Evolutionary conservation across 2,329 filamentous ascomycete species (phyloP).

Genomic region (Trichoderma citrinoviride): DNA sequence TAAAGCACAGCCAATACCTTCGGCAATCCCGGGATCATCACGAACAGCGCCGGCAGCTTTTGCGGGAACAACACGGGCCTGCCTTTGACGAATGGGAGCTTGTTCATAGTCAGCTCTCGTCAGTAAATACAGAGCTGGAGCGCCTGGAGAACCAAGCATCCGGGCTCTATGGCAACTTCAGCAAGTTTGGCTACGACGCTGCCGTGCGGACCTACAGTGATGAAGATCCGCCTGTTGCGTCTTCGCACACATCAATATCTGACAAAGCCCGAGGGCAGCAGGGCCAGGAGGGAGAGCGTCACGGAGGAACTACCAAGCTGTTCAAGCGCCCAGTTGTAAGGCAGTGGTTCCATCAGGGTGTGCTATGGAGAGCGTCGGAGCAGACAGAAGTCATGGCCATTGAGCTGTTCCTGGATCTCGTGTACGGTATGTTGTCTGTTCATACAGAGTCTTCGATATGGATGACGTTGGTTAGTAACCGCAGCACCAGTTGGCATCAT

Average conservation of each 20-base stretch:
- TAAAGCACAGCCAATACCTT: conserved; percentile 47
- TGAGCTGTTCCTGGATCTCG: conserved; percentile 63
- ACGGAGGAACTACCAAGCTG: conserved; percentile 49
- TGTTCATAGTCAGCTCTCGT: conserved; percentile 52
- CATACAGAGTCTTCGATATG: background rate
- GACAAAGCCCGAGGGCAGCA: background rate
- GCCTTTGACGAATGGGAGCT: conserved; percentile 56
- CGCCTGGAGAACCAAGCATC: conserved; percentile 53
- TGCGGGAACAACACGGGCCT: conserved; percentile 49
- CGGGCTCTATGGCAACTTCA: conserved; percentile 59
- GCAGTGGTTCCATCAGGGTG: conserved; percentile 64
- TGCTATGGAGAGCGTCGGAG: conserved; percentile 60
- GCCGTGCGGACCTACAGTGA: conserved; percentile 50
- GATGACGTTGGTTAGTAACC: background rate
- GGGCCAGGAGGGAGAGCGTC: conserved; percentile 28
- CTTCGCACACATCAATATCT: conserved; percentile 29
- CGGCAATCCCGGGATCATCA: conserved; percentile 53
- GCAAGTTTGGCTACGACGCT: conserved; percentile 61
- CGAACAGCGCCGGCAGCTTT: conserved; percentile 43
- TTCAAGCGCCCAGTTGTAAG: conserved; percentile 59
- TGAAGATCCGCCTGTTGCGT: conserved; percentile 22
- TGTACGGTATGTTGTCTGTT: conserved; percentile 43
- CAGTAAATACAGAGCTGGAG: conserved; percentile 52
- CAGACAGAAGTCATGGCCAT: conserved; percentile 61
- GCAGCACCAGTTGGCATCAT: conserved; percentile 54